phyloP scores from a whole-genome alignment of 495 filamentous ascomycete genomes.

The Thozetella sp. region DNA sequence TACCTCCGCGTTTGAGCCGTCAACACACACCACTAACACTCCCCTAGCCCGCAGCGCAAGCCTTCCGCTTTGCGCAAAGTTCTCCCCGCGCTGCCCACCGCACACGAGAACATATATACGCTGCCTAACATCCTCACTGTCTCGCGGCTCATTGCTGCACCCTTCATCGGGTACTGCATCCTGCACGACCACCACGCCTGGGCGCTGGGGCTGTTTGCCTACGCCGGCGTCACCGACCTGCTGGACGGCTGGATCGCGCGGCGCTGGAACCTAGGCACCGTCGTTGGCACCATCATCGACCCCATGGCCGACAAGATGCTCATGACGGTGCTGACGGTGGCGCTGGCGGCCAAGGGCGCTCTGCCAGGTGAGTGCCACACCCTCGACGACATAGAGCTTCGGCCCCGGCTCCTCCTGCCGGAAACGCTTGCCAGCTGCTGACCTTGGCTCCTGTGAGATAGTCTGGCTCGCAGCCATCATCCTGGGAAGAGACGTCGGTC shows the following conservation, averaged over 20 bases:
- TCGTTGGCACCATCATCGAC: constrained; percentile 95
- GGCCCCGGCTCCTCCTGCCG: too few species aligned
- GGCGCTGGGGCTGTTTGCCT: constrained; percentile 84
- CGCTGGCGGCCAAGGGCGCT: constrained; percentile 76
- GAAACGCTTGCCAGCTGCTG: background rate
- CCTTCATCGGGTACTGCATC: constrained; percentile 86
- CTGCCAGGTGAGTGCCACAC: constrained; percentile 73
- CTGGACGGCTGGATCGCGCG: constrained; percentile 93
- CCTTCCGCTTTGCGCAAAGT: constrained; percentile 26
- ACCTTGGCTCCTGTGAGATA: constrained; percentile 27
- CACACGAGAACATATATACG: constrained; percentile 93
- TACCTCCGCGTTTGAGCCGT: background rate
- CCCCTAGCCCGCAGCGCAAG: constrained; percentile 4
- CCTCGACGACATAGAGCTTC: background rate
- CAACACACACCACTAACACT: background rate
- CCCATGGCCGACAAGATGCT: constrained; percentile 95
- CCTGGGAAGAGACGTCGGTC: constrained; percentile 83
- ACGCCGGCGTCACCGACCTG: constrained; percentile 88
- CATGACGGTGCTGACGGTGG: constrained; percentile 89
- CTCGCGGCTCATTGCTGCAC: constrained; percentile 80
- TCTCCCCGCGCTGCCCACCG: constrained; percentile 53
- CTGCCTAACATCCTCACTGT: constrained; percentile 91
- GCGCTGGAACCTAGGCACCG: constrained; percentile 83
- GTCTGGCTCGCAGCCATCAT: constrained; percentile 89
- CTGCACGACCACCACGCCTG: constrained; percentile 76